These are phyloP conservation scores for Abrus precatorius DNA, from an alignment of 306 rosid genomes.

Conservation along the genomic window DNA sequence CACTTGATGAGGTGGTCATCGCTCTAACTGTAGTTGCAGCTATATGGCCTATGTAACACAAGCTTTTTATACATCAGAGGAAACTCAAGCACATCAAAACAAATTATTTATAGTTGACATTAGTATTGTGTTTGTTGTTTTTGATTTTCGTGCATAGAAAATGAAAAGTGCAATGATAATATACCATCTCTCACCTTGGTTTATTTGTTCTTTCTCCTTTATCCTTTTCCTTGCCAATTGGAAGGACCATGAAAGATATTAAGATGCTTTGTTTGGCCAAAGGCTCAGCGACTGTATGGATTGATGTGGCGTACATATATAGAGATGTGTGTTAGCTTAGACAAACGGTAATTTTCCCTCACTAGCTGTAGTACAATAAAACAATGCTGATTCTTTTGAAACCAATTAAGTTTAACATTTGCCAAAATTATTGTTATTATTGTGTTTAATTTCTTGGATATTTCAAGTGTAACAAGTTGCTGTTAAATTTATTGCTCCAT, in stretches of 20 bases:
- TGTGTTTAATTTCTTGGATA: slow-evolving; percentile 11
- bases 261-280: slow-evolving; percentile 46
- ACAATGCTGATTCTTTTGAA: slow-evolving; percentile 9
- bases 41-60: slow-evolving; percentile 14
- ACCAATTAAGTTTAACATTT: not conserved
- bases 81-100: slow-evolving; percentile 31
- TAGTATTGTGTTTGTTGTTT: not conserved
- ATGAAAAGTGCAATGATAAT: slow-evolving; percentile 25
- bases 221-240: slow-evolving; percentile 12
- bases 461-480: slow-evolving; percentile 13
- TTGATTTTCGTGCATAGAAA: not conserved
- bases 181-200: slow-evolving; percentile 34
- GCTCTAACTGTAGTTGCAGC: not conserved
- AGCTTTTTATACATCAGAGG: slow-evolving; percentile 24
- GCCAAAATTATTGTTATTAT: not conserved
- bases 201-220: slow-evolving; percentile 46
- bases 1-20: slow-evolving; percentile 47
- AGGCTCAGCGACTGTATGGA: slow-evolving; percentile 29
- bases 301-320: slow-evolving; percentile 45
- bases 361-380: slow-evolving; percentile 24
- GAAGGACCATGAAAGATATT: slow-evolving; percentile 34
- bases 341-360: not conserved
- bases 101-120: not conserved
- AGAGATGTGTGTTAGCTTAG: not conserved
- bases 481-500: not conserved